Evolutionary conservation across 129 eudicot genomes (phyloP).

Genomic region (Flaveria trinervia): DNA sequence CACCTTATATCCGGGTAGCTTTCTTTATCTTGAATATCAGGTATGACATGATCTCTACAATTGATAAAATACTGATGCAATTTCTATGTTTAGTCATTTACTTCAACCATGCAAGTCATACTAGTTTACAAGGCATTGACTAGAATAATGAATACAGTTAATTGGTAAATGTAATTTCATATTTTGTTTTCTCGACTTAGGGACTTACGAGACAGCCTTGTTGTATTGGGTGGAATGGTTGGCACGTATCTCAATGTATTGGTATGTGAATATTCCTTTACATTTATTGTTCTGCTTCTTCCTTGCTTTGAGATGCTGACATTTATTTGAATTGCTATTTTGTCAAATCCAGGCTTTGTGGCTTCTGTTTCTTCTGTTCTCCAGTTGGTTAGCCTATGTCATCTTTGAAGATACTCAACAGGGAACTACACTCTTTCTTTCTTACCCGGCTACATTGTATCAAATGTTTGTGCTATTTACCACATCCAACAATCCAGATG

Average conservation of each 20-base stretch:
- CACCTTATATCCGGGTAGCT: constrained; percentile 80
- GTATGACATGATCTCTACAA: constrained; percentile 43
- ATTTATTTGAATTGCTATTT: background rate
- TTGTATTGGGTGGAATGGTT: constrained; percentile 81
- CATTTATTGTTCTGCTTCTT: constrained; percentile 16
- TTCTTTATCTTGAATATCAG: constrained; percentile 76
- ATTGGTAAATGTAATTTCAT: constrained; percentile 5
- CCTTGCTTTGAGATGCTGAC: constrained; percentile 16
- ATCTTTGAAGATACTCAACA: constrained; percentile 94
- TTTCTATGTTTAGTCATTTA: constrained; percentile 7
- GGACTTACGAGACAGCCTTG: constrained; percentile 72
- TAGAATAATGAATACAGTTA: background rate
- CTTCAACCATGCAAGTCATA: constrained; percentile 15
- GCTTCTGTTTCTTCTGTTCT: constrained; percentile 75
- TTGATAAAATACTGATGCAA: constrained; percentile 12
- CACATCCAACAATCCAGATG: constrained; percentile 96
- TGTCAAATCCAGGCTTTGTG: constrained; percentile 66
- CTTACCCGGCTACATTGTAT: constrained; percentile 67
- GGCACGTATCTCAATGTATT: constrained; percentile 81
- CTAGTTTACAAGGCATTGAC: constrained; percentile 7
- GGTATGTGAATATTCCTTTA: constrained; percentile 52
- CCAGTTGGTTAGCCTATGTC: constrained; percentile 97
- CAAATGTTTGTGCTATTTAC: constrained; percentile 92
- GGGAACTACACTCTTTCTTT: constrained; percentile 68
- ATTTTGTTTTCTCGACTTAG: constrained; percentile 41